Evolutionary conservation across 768 basidiomycete genomes (phyloP).

Genomic region (Auriscalpium vulgare): DNA sequence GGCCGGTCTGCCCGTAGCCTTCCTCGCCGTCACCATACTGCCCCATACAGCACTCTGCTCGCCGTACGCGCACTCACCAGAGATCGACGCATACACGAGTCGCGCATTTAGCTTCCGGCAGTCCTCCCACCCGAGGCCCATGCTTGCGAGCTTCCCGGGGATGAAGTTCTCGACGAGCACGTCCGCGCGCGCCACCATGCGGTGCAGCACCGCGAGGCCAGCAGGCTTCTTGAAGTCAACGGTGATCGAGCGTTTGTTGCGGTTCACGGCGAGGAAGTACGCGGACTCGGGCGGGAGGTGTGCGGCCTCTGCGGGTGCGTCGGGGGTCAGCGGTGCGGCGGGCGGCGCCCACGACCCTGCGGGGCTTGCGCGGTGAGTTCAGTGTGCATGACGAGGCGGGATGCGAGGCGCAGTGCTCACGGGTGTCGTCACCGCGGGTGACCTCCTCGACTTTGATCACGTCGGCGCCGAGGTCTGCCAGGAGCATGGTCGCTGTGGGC

Average conservation of each 20-base stretch:
- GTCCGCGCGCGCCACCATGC: conserved; percentile 67
- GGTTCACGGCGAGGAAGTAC: conserved; percentile 84
- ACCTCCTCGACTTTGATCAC: conserved; percentile 89
- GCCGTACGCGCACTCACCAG: conserved; percentile 42
- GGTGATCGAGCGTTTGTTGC: conserved; percentile 85
- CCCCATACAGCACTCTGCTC: neutral
- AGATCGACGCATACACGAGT: conserved; percentile 85
- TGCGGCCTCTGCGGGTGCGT: conserved; percentile 41
- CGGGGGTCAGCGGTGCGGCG: conserved; percentile 29
- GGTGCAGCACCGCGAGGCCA: conserved; percentile 68
- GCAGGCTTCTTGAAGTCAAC: conserved; percentile 78
- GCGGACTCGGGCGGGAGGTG: conserved; percentile 86
- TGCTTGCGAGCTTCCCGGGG: conserved; percentile 73
- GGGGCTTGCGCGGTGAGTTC: neutral
- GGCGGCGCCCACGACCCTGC: conserved; percentile 30
- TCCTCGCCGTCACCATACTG: conserved; percentile 4
- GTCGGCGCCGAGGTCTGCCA: conserved; percentile 90
- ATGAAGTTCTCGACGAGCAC: conserved; percentile 88
- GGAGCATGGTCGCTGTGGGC: conserved; percentile 85
- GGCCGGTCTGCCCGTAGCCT: conserved; percentile 88
- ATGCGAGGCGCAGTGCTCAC: conserved; percentile 31
- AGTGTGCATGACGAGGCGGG: neutral
- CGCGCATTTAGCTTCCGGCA: conserved; percentile 69
- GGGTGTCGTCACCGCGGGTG: conserved; percentile 81
- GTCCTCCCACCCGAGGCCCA: conserved; percentile 84